Evolutionary conservation across 2,329 filamentous ascomycete genomes (phyloP).

Genomic region (Fusarium sp.): DNA sequence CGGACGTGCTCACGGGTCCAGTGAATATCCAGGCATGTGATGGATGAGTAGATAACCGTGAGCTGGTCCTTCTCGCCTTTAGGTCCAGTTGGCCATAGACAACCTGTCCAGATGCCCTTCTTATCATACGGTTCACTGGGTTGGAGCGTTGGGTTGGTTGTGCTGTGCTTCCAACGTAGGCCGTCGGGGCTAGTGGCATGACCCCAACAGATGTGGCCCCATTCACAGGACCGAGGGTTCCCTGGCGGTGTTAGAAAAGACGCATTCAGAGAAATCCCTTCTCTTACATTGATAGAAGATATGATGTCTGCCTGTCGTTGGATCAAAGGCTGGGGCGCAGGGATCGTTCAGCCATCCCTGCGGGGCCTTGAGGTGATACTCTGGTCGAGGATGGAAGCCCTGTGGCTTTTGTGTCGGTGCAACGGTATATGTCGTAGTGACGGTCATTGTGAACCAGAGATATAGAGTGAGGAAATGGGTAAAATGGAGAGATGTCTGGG

Average conservation of each 20-base stretch:
- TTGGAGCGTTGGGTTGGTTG: neutral
- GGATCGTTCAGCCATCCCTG: neutral
- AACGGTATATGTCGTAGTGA: neutral
- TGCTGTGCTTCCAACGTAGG: neutral
- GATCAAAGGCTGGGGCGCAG: neutral
- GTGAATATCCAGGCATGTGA: neutral
- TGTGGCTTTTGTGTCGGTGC: neutral
- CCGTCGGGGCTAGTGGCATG: neutral
- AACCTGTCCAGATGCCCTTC: neutral
- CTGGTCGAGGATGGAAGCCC: neutral
- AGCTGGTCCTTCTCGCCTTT: neutral
- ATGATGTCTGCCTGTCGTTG: neutral
- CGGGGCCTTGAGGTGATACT: neutral
- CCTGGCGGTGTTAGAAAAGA: neutral
- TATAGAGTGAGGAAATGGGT: neutral
- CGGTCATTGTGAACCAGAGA: neutral
- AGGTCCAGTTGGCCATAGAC: neutral
- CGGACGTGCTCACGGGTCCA: neutral
- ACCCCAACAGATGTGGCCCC: neutral
- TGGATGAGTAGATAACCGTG: neutral
- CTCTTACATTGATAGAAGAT: neutral
- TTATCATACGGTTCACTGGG: neutral
- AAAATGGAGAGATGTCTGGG: neutral
- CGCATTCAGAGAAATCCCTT: rapidly evolving
- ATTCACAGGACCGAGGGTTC: neutral